Evolutionary conservation across 2,329 filamentous ascomycete species (phyloP), one percentile per base, ranked within the genome.

Genomic region (Sarocladiaceae sp.): DNA sequence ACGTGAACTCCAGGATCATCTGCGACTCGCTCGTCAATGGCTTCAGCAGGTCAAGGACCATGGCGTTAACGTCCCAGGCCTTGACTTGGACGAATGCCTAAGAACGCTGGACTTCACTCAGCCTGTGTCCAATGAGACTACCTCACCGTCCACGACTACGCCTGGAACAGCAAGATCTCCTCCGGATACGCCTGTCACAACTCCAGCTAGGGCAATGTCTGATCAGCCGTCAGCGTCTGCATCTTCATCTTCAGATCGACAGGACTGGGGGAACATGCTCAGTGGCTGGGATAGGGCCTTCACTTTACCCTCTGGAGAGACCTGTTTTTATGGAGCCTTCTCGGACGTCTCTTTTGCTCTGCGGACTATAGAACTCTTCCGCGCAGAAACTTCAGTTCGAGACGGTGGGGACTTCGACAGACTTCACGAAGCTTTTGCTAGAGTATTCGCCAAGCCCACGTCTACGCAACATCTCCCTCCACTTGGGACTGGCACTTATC

Each of bases 21-120:
- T 47, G 11, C 40, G 34, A 4, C 45, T 43, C 24, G 45, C 45
- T 12, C 39, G 45, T 11, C 20, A n/a, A 23, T 47, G 45, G 45
- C 31, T 47, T 21, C 45, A 47, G 23, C 29, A 43, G 6, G 24
- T 43, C 21, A 43, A 39, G 32, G 45, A 47, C 24, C 29, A 35
- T n/a, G 24, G 18, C 2, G 18, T 23, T 2, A 26, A 41, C 21
- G 33, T 47, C 9, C 39, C 45, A 9, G 45, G 39, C 3, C 45
- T 47, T 6, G 45, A 47, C 33, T 33, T 47, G 20, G 45, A 47
- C 23, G 45, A 43, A 21, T 47, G 45, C 24, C 21, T 47, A 6
- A 41, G 40, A 13, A 43, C 39, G 3, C 32, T 47, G 11, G 45
- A 47, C 40, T 47, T 43, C 18, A 45, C 43, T 11, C 32, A 37